A percentile compares a stretch with the other conserved stretches of the same genome.
phyloP scores from a whole-genome alignment of 306 rosid species.

The Malus sieversii region DNA sequence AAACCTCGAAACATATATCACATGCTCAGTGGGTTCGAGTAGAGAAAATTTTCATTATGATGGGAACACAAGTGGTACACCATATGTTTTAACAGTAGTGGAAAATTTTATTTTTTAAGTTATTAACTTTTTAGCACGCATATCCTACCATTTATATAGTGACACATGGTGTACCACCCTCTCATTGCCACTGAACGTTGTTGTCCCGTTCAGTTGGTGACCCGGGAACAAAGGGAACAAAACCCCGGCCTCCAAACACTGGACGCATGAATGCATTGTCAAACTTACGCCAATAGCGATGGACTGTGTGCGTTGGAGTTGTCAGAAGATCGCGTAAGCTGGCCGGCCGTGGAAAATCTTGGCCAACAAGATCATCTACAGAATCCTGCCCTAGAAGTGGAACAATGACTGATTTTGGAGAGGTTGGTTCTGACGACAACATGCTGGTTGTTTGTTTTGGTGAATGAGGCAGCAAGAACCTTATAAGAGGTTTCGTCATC shows the following conservation, averaged over 20 bases:
- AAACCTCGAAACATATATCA: background rate
- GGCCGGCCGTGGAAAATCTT: conserved; percentile 32
- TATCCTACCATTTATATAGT: too few species aligned
- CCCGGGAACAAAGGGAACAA: conserved; percentile 65
- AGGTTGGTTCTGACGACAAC: conserved; percentile 32
- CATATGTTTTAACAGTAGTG: too few species aligned
- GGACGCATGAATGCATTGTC: conserved; percentile 91
- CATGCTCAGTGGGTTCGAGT: background rate
- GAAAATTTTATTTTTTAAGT: too few species aligned
- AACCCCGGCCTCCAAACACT: conserved; percentile 91
- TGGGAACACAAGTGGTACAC: accelerated
- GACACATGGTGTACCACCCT: background rate
- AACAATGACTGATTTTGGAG: conserved; percentile 48
- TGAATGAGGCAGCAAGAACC: conserved; percentile 47
- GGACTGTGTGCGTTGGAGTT: conserved; percentile 76
- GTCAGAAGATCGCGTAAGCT: conserved; percentile 64
- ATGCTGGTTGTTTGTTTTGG: conserved; percentile 50
- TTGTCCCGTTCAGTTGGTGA: conserved; percentile 44
- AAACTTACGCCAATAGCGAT: conserved; percentile 81
- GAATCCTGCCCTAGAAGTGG: conserved; percentile 76
- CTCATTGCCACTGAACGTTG: conserved; percentile 37
- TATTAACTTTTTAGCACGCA: too few species aligned
- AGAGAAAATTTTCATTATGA: conserved; percentile 8
- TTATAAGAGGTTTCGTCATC: conserved; percentile 89
- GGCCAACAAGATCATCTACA: conserved; percentile 39